phyloP scores from a whole-genome alignment of 1,139 yeast species.

The Arxiozyma telluris region DNA sequence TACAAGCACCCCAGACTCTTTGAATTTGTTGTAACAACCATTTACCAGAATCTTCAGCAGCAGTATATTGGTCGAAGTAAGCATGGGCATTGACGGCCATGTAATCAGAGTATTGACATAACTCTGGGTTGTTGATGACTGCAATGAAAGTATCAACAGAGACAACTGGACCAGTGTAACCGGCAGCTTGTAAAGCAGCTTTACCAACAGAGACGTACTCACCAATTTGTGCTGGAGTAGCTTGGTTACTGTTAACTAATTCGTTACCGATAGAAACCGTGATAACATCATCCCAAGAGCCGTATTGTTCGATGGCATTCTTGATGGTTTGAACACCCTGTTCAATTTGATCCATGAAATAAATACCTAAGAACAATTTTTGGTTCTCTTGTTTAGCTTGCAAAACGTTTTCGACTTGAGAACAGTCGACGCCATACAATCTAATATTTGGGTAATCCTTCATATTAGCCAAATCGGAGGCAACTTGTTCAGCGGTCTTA shows the following conservation, averaged over 20 bases:
- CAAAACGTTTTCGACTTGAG: constrained; percentile 62
- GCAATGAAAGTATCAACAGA: constrained; percentile 77
- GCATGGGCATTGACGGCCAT: constrained; percentile 78
- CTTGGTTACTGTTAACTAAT: constrained; percentile 59
- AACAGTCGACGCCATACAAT: constrained; percentile 78
- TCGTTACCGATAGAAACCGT: constrained; percentile 80
- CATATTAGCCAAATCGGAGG: constrained; percentile 50
- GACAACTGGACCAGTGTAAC: constrained; percentile 63
- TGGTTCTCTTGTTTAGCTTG: constrained; percentile 52
- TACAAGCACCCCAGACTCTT: constrained; percentile 58
- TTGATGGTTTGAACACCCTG: constrained; percentile 45
- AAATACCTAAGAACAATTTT: constrained; percentile 66
- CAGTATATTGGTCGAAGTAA: constrained; percentile 63
- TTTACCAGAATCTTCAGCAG: constrained; percentile 57
- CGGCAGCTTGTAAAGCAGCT: constrained; percentile 51
- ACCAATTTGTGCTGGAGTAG: constrained; percentile 49
- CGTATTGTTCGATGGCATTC: constrained; percentile 45
- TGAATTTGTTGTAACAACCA: constrained; percentile 63
- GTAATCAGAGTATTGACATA: constrained; percentile 66
- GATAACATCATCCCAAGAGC: constrained; percentile 62
- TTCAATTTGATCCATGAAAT: constrained; percentile 45
- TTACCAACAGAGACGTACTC: constrained; percentile 48
- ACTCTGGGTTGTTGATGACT: constrained; percentile 57
- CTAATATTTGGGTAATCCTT: constrained; percentile 53
- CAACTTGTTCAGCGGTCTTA: constrained; percentile 52